Conservation (phyloP, 257 asterid species). For the Nicotiana benthamiana region DNA sequence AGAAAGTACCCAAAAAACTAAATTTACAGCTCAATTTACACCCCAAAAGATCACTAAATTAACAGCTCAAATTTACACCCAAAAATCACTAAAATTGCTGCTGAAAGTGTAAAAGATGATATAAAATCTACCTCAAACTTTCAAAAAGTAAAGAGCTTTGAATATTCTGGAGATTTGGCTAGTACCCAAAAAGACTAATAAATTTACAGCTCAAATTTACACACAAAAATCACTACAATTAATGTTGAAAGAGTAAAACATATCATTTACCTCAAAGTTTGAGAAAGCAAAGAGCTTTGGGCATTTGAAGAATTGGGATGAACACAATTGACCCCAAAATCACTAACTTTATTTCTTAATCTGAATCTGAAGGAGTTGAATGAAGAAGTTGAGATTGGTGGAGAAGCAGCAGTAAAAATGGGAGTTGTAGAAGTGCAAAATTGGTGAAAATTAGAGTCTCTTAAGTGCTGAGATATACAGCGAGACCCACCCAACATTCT, state of each 20-base stretch:
- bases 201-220: not conserved
- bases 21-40: too few species aligned
- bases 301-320: conserved; percentile 9
- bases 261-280: conserved; percentile 29
- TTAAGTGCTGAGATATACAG: not conserved
- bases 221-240: not conserved
- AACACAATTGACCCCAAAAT: conserved; percentile 1
- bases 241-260: not conserved
- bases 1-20: not conserved
- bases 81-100: too few species aligned
- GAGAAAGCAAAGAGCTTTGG: conserved; percentile 25
- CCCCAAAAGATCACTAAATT: too few species aligned
- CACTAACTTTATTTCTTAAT: not conserved
- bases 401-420: not conserved
- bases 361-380: not conserved
- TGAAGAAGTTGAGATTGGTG: not conserved
- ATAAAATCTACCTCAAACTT: not conserved
- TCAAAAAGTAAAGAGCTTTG: not conserved
- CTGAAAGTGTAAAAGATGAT: not conserved
- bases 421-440: not conserved
- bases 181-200: conserved; percentile 36
- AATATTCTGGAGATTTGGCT: not conserved
- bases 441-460: not conserved
- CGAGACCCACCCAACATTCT: conserved; percentile 5
- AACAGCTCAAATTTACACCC: too few species aligned